Conservation (phyloP, 768 basidiomycete genomes). For the Rhodotorula graminis region DNA sequence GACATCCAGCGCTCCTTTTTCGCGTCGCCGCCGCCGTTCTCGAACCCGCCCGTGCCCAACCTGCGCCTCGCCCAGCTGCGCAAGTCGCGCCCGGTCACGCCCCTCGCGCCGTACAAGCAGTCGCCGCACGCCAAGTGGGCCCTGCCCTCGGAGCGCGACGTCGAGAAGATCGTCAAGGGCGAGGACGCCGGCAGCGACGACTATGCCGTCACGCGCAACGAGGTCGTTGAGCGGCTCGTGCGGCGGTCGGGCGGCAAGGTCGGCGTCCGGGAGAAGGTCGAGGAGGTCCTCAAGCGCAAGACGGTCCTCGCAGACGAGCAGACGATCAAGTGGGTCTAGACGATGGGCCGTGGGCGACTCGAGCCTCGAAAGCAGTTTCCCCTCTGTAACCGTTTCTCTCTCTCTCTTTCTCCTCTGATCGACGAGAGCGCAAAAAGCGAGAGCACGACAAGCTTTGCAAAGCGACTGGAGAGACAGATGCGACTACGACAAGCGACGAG, state of each 20-base stretch:
- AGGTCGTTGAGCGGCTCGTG: constrained; percentile 60
- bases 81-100: constrained; percentile 39
- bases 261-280: constrained; percentile 69
- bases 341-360: no score
- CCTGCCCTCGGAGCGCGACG: constrained; percentile 72
- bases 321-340: constrained; percentile 39
- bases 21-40: constrained; percentile 23
- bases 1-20: constrained; percentile 67
- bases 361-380: no score
- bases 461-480: no score
- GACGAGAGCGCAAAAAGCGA: no score
- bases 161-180: constrained; percentile 64
- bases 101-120: constrained; percentile 36
- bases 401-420: no score
- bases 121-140: constrained; percentile 52
- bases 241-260: constrained; percentile 54
- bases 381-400: no score
- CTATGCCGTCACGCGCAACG: constrained; percentile 59
- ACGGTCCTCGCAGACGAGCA: constrained; percentile 51
- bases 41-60: constrained; percentile 28
- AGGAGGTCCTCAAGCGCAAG: constrained; percentile 67
- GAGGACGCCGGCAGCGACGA: constrained; percentile 60
- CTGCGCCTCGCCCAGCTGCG: constrained; percentile 32
- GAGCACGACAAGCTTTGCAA: no score
- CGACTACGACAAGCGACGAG: no score